Base-by-base conservation (phyloP, 2,329 filamentous ascomycete species). In the Stagonosporopsis cucurbitacearum region DNA sequence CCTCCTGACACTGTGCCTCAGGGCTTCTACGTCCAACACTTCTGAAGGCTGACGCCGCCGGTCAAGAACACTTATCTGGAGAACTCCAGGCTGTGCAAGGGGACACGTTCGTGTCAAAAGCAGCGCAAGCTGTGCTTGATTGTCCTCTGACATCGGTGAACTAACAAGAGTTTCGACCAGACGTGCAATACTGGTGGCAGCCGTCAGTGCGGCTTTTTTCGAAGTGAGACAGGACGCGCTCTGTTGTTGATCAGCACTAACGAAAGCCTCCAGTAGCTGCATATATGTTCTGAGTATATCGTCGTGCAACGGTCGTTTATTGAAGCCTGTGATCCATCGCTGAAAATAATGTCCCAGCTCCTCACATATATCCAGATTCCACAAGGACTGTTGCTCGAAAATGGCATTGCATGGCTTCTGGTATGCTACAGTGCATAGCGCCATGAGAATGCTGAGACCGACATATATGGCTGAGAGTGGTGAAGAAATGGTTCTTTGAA, bases 401-500 rank as follows among this genome's bases (percentile, higher is more conserved):
- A 50, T n/a, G 40, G 36, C 46, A 22, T 17, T 44, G 39, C 19
- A 48, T 23, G 36, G n/a, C 19, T 15, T 32, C 2, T 25, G 19
- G 17, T n/a, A 22, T 13, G 15, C 41, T 33, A 43, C 15, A n/a
- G 17, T 30, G 25, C 37, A 43, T 5, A 75, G 32, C 4, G 62
- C 59, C 20, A 63, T 39, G 15, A 73, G 60, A 19, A 74, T 58
- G 19, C 55, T 65, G 23, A 75, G 60, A 0, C 64, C 70, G 23
- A 73, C 50, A 32, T 69, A 60, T 9, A 70, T 61, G 3, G 71
- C 68, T 36, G 62, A 65, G 2, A 52, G 48, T 15, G 55, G 68
- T 20, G 66, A 70, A 11, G 50, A 58, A n/a, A 73, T 58, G 4
- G 52, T 65, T 28, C 61, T 66, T 43, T 80, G 78, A 35, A 73